Conservation (phyloP, 169 alveolate species). For the Neospora caninum region DNA sequence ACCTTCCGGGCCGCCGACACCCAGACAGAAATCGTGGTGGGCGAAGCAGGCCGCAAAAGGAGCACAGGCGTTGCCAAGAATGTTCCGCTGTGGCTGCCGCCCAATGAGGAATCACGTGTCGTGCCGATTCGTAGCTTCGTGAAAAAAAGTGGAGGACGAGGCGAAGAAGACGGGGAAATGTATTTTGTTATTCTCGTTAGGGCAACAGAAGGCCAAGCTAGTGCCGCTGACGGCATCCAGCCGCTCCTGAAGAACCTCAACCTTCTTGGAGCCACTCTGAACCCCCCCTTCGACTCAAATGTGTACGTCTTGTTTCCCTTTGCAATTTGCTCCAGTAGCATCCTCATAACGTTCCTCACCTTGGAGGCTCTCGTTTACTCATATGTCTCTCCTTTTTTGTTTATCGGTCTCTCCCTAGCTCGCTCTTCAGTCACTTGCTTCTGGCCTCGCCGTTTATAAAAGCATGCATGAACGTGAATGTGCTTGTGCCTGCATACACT, state of each 20-base stretch:
- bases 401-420: too few relatives aligned
- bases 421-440: too few relatives aligned
- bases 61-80: background rate
- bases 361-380: too few relatives aligned
- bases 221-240: background rate
- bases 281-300: background rate
- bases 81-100: background rate
- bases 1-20: background rate
- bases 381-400: too few relatives aligned
- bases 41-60: background rate
- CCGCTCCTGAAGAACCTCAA: background rate
- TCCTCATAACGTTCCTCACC: too few relatives aligned
- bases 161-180: background rate
- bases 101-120: background rate
- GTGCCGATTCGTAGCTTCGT: background rate
- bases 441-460: too few relatives aligned
- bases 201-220: background rate
- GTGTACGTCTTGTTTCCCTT: background rate
- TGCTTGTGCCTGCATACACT: too few relatives aligned
- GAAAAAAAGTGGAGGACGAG: background rate
- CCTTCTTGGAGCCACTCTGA: background rate
- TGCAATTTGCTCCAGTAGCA: too few relatives aligned
- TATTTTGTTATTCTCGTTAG: background rate
- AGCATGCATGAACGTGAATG: too few relatives aligned
- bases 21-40: constrained; percentile 10